These are phyloP conservation scores for Eucalyptus marginata DNA, from an alignment of 345 rosid genomes.

Conservation along the genomic window DNA sequence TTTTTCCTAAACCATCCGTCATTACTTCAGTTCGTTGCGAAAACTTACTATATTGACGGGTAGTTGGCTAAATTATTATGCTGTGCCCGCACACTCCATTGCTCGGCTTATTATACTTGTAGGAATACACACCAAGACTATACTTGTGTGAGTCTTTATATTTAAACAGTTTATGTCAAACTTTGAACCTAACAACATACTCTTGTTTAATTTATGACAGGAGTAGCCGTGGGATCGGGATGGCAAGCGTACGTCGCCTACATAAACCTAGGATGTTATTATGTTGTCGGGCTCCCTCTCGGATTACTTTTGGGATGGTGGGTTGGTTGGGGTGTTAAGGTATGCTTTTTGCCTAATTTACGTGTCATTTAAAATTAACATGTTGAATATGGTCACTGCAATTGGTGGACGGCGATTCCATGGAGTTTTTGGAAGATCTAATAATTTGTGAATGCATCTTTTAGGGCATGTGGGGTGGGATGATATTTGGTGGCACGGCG, in stretches of 20 bases:
- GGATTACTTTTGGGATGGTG: conserved; percentile 61
- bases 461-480: conserved; percentile 79
- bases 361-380: not conserved
- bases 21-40: not conserved
- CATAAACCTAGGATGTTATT: conserved; percentile 65
- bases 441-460: not conserved
- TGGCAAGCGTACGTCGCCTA: conserved; percentile 70
- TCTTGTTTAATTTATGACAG: conserved; percentile 7
- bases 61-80: not conserved
- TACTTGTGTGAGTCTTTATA: not conserved
- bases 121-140: not conserved
- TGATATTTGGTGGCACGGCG: conserved; percentile 24
- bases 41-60: not conserved
- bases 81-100: not conserved
- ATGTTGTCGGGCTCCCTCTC: conserved; percentile 57
- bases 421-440: not conserved
- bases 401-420: not conserved
- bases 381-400: not conserved
- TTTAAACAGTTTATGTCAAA: not conserved
- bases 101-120: not conserved
- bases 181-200: not conserved
- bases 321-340: conserved; percentile 45
- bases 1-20: not conserved
- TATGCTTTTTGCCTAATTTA: not conserved
- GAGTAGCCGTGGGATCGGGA: conserved; percentile 86